Evolutionary conservation across 1,139 yeast genomes (phyloP).

Genomic region (Spencermartinsiella ligniputridi): DNA sequence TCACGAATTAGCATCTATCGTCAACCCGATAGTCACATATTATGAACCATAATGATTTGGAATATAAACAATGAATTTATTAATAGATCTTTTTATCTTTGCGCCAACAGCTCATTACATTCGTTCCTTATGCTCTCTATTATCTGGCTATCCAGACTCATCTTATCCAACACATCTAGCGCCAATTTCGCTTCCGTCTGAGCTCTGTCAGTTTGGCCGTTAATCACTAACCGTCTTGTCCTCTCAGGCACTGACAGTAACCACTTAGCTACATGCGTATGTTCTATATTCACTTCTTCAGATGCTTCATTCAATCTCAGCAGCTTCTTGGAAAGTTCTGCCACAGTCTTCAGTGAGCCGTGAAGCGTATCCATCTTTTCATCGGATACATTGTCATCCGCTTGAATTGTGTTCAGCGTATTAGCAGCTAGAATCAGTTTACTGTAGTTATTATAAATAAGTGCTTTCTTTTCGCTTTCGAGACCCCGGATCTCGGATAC

Average conservation of each 20-base stretch:
- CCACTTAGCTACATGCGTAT: slow-evolving; percentile 15
- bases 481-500: slow-evolving; percentile 34
- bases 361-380: slow-evolving; percentile 13
- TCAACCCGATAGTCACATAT: slow-evolving; percentile 1
- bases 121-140: neutral
- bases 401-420: slow-evolving; percentile 28
- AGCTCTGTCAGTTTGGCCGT: slow-evolving; percentile 16
- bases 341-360: slow-evolving; percentile 12
- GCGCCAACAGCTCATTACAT: neutral
- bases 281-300: neutral
- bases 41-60: no score
- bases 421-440: slow-evolving; percentile 39
- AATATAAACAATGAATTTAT: neutral
- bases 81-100: neutral
- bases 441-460: slow-evolving; percentile 41
- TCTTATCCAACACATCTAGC: slow-evolving; percentile 15
- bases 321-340: slow-evolving; percentile 8
- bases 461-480: slow-evolving; percentile 41
- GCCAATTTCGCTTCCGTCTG: slow-evolving; percentile 18
- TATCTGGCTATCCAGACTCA: neutral
- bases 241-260: slow-evolving; percentile 8
- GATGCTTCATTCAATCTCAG: neutral
- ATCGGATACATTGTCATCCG: slow-evolving; percentile 14
- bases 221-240: slow-evolving; percentile 12
- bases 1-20: slow-evolving; percentile 2